Conservation (phyloP, 345 rosid genomes). For the Ailanthus altissimus region DNA sequence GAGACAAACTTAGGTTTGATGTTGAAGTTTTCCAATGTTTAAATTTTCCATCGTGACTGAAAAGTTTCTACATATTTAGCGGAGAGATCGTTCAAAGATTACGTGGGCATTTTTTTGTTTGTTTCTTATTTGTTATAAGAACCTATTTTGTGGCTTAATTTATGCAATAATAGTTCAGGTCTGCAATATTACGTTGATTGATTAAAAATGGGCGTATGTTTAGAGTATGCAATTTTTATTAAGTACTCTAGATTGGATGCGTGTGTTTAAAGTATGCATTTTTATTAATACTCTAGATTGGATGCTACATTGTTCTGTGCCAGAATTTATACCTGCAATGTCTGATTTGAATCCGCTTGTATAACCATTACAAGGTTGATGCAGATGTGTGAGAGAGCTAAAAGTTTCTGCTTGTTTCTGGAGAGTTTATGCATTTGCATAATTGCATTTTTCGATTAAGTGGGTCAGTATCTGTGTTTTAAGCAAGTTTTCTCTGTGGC, state of each 20-base stretch:
- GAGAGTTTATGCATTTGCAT: neutral
- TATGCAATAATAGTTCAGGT: neutral
- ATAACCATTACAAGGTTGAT: neutral
- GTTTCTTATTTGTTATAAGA: neutral
- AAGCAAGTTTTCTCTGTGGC: neutral
- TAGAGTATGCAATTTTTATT: neutral
- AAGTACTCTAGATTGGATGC: neutral
- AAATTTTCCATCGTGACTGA: neutral
- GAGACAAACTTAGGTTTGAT: constrained; percentile 28
- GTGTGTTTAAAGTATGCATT: neutral
- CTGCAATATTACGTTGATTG: constrained; percentile 5
- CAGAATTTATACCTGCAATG: neutral
- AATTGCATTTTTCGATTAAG: neutral
- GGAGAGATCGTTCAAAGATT: constrained; percentile 16
- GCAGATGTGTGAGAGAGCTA: neutral
- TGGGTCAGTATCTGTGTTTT: neutral
- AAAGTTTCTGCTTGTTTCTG: neutral
- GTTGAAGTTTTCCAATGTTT: neutral
- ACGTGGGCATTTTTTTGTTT: neutral
- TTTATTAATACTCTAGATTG: neutral
- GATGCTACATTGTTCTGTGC: too few species aligned
- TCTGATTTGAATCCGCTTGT: neutral
- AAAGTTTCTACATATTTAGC: neutral
- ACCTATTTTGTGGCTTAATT: neutral
- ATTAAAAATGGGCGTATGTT: neutral